Percentiles rank a stretch among this genome's conserved stretches.
These are phyloP conservation scores for Fomitopsis betulina DNA, from an alignment of 1,284 basidiomycete genomes.

Conservation along the genomic window DNA sequence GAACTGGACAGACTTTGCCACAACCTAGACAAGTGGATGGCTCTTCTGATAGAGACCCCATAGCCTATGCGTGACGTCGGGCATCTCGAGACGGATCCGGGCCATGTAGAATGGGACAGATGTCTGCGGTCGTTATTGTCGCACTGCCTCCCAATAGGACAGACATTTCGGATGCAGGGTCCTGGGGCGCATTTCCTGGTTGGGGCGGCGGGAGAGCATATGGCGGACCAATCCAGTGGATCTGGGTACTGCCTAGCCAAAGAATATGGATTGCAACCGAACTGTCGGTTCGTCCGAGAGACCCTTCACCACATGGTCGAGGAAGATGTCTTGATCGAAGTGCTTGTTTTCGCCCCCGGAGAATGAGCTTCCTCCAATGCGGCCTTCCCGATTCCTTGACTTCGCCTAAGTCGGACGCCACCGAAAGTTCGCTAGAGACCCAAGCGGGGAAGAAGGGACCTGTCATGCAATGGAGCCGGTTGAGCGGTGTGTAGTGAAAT, in stretches of 20 bases:
- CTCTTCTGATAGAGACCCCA: background rate
- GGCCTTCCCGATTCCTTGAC: background rate
- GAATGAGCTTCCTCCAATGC: background rate
- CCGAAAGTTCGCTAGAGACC: background rate
- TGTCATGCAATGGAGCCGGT: background rate
- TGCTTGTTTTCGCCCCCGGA: background rate
- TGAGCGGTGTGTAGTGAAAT: background rate
- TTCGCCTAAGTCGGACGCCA: background rate
- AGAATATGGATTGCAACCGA: background rate
- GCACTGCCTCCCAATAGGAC: background rate
- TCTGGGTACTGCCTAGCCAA: background rate
- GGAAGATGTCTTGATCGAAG: background rate
- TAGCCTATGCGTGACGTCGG: background rate
- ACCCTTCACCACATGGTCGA: background rate
- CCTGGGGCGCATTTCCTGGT: background rate
- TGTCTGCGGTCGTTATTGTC: background rate
- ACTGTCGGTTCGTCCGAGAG: background rate
- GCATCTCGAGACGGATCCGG: background rate
- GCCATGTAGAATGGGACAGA: background rate
- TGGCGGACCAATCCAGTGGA: background rate
- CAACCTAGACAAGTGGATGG: background rate
- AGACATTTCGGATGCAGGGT: background rate
- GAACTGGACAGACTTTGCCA: background rate
- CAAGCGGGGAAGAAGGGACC: background rate
- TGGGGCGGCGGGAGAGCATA: background rate